Evolutionary conservation across 1,139 yeast genomes (phyloP).

Genomic region (Kurtzmaniella natalensis): DNA sequence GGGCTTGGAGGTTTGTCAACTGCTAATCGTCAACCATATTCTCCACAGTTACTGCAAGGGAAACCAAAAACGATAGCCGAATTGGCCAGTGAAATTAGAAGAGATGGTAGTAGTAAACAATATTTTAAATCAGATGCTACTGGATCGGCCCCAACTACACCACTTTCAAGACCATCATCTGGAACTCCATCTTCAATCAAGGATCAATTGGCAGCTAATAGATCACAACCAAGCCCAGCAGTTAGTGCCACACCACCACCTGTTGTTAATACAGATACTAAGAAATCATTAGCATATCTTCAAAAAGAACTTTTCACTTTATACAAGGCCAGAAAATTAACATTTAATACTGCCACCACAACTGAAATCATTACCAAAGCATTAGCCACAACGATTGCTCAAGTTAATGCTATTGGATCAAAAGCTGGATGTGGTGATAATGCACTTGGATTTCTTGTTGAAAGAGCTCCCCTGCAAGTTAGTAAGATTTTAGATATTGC

Average conservation of each 20-base stretch:
- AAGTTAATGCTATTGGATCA: slow-evolving; percentile 81
- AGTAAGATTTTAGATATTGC: slow-evolving; percentile 82
- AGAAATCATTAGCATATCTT: slow-evolving; percentile 59
- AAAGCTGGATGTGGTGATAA: slow-evolving; percentile 80
- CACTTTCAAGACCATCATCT: slow-evolving; percentile 4
- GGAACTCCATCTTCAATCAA: slow-evolving; percentile 30
- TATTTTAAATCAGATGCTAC: slow-evolving; percentile 29
- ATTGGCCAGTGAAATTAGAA: slow-evolving; percentile 49
- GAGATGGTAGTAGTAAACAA: slow-evolving; percentile 31
- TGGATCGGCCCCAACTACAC: slow-evolving; percentile 2
- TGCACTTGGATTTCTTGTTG: slow-evolving; percentile 75
- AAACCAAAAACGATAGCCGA: slow-evolving; percentile 52
- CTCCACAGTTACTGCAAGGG: slow-evolving; percentile 19
- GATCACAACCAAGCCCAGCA: slow-evolving; percentile 24
- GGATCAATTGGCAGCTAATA: slow-evolving; percentile 52
- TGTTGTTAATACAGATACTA: slow-evolving; percentile 51
- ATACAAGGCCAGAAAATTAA: slow-evolving; percentile 64
- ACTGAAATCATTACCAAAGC: slow-evolving; percentile 87
- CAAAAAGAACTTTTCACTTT: slow-evolving; percentile 68
- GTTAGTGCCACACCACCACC: slow-evolving; percentile 12
- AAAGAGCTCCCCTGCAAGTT: slow-evolving; percentile 83
- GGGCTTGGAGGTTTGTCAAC: slow-evolving; percentile 10
- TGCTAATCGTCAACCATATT: slow-evolving; percentile 13
- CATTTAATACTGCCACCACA: slow-evolving; percentile 65
- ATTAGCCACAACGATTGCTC: slow-evolving; percentile 87